Evolutionary conservation across 1,139 yeast species (phyloP), one percentile per base, ranked within the genome.

Genomic region (Saccharomyces hybrid): DNA sequence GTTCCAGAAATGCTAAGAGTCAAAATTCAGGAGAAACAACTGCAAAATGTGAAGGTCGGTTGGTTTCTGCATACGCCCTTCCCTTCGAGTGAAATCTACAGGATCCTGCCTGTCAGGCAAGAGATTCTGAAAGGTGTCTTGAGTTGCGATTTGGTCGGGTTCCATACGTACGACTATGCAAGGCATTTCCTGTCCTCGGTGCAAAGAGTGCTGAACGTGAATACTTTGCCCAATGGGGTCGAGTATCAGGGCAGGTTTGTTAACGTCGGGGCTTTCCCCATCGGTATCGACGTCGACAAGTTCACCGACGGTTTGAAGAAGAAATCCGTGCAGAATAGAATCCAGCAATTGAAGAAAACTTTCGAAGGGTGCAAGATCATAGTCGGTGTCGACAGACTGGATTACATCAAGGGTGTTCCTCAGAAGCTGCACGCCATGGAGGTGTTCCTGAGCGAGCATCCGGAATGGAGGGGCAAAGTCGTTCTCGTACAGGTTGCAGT

Each of bases 151-250:
- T 78, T 95, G 64, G 84, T 95, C 66, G 99, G 99, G 0, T 95
- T 95, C 78, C 99, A 95, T 71, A 95, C 99, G 13, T 95, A 95
- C 71, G 99, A 95, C 71, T 95, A 95, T 67, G 99, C 97, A n/a
- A 81, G 99, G 63, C 99, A 95, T 74, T 95, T 95, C 72, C 73
- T 95, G 55, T 86, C 96, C 23, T 84, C 96, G 0, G 97, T 93
- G n/a, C 84, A 91, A 56, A 78, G 97, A 57, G 87, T 93, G 32
- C 79, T 93, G 52, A 80, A 87, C 58, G 84, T 90, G 14, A 85
- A 84, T 49, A 90, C 97, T 0, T 76, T 88, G 57, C 99, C 99
- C 5, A 93, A 91, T 62, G 97, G 97, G 14, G 89, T 93, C 31
- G 85, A 86, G 61, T 89, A 80, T 68, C 76, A 83, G 52, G 89